Base-by-base conservation (phyloP, 306 rosid species). In the Cucurbita ficifolia region DNA sequence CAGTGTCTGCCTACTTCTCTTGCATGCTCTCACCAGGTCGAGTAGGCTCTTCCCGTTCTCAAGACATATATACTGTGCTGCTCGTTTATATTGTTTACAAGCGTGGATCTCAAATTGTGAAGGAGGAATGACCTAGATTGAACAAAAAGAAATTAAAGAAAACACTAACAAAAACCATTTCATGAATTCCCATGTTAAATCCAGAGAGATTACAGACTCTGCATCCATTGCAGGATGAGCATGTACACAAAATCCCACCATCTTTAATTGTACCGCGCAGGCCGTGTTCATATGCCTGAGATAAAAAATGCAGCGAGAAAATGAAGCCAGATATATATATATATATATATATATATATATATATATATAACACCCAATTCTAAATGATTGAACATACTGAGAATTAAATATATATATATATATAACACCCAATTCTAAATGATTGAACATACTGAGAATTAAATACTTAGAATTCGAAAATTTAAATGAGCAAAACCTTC, bases 81-180 rank as follows among this genome's bases (percentile, higher is more conserved):
- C 99, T 80, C 99, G 92, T 84, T 86, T 89, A 70, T 94, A 94
- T 57, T 83, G 79, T 73, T 89, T 89, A 82, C 96, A 87, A 56
- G 99, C 99, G 84, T 94, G 99, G 86, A 94, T 91, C 96, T 94
- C 99, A 43, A 94, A 94, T 74, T 89, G 88, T 77, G 99, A 94
- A 51, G 96, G 97, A 17, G 99, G 96, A 75, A 94, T 79, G 36
- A 94, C 87, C 99, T 94, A 74, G 71, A 81, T 40, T 57, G 40
- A 60, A 63, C 74, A 65, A 24, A 45, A 53, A 77, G 72, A 77
- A 36, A 57, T 52, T 61, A n/a, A 78, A 75, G 16, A 43, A 54
- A 29, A 13, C 29, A 7, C 29, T 21, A 62, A 35, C 60, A 50
- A 62, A 62, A 61, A 24, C 38, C 56, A 59, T n/a, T 50, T 75